Evolutionary conservation across 176 grass and related monocot species (phyloP), one percentile per base, ranked within the genome.

Genomic region (Tuctoria greenei): DNA sequence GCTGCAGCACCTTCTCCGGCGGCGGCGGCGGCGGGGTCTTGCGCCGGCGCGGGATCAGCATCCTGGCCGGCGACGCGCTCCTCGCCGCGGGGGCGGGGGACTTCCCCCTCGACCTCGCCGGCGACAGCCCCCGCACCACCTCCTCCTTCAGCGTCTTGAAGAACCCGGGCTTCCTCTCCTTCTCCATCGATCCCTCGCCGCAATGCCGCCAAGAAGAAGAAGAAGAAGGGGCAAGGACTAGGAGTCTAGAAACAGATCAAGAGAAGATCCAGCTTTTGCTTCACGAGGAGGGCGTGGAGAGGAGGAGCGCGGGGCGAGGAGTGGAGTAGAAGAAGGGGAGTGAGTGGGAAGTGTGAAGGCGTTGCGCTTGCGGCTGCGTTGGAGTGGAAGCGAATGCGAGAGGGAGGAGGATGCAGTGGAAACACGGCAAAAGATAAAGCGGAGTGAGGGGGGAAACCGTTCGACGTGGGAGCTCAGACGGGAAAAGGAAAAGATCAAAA

Each of bases 141-240:
- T 90, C 90, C 21, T 93, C 87, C 73, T 87, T 91, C 0, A 93
- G 77, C 38, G 90, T 55, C 23, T 74, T 72, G 85, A 93, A 93
- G 79, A 90, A 93, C 25, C 91, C 91, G 27, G 83, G 91, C 84
- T 90, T 93, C 87, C 86, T 77, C 85, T 93, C 91, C 82, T 88
- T 93, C 66, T 93, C 85, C 91, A 93, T 88, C n/a, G n/a, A 21
- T 23, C 7, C 47, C 16, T 1, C 47, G 6, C 20, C 27, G 3
- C 64, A 86, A 80, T 64, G 67, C 47, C 34, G 43, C 17, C 42
- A 42, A 38, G 27, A 20, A 6, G 17, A 51, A 51, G 46, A 14
- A 44, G 42, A 44, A 23, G 18, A 69, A 10, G 11, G 25, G 31
- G 11, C 11, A 39, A 61, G 14, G 26, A 60, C 27, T 16, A 15